Percentiles rank a stretch among this genome's conserved stretches.
phyloP scores from a whole-genome alignment of 139 green algal species.

The Coelastrella sp. region DNA sequence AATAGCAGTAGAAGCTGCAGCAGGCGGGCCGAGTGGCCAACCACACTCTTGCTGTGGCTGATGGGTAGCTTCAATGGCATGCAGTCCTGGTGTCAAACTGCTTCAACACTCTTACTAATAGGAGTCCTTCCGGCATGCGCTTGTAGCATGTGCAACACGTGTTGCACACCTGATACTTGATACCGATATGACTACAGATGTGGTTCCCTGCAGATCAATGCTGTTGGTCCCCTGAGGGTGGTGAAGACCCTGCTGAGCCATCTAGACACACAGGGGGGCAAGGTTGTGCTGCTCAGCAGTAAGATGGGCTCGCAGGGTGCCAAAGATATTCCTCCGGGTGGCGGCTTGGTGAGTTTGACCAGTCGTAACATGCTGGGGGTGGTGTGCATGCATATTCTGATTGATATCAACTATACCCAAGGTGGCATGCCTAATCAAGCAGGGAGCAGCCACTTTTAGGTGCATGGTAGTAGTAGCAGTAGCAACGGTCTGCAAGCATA shows the following conservation, averaged over 20 bases:
- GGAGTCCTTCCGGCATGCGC: too few relatives aligned
- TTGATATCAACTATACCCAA: neutral
- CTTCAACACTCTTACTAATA: too few relatives aligned
- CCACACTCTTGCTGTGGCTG: too few relatives aligned
- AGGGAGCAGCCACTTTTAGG: neutral
- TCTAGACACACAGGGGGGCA: neutral
- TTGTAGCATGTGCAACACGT: too few relatives aligned
- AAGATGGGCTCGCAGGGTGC: conserved; percentile 65
- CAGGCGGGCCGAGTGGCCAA: too few relatives aligned
- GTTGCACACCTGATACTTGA: too few relatives aligned
- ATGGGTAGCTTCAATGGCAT: too few relatives aligned
- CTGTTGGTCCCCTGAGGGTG: conserved; percentile 65
- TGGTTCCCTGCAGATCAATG: conserved; percentile 69
- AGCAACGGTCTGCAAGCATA: neutral
- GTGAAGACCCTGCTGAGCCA: conserved; percentile 48
- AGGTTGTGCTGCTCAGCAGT: conserved; percentile 61
- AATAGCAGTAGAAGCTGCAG: too few relatives aligned
- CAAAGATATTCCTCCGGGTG: conserved; percentile 46
- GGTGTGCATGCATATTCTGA: neutral
- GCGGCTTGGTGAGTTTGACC: conserved; percentile 43
- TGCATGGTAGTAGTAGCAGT: too few relatives aligned
- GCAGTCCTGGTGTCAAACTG: too few relatives aligned
- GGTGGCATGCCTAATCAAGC: neutral
- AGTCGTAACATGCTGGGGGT: neutral
- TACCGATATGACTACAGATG: neutral